Evolutionary conservation across 352 stramenopile genomes (phyloP), one percentile per base, ranked within the genome.

Genomic region (Phytophthora sojae): DNA sequence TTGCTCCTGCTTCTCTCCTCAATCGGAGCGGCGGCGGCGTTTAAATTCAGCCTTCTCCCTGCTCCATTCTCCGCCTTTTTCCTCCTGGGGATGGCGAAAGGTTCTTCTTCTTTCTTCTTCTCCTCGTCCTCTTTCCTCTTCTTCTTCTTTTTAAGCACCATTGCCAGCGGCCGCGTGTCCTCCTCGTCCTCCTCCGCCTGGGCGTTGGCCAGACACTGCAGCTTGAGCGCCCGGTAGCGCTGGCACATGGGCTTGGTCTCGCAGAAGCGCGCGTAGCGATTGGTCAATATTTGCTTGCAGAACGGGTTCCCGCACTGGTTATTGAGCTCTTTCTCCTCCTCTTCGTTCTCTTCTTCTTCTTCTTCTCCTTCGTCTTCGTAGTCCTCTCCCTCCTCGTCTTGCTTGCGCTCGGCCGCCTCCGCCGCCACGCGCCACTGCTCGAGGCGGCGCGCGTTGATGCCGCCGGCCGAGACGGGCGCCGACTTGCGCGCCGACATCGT

Each of bases 221-320:
- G 65, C 58, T 79, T 57, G 26, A 92, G 42, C 0, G 78, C 80
- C 12, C 85, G 81, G 21, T 85, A 87, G 26, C 78, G 67, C 64
- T 93, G 85, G 45, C 85, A 93, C 54, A 87, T 67, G 26, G 62
- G 29, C 44, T 74, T 83, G 37, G 80, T 67, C 26, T 84, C 78
- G 60, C 85, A 93, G 62, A 76, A 93, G 29, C 53, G 60, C 7
- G 73, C 67, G 37, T 76, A 73, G 25, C 73, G 73, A 66, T 85
- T 93, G 35, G 47, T 26, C 55, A 93, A 60, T 45, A 23, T 12
- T 19, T 71, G 44, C n/a, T 69, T 58, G 47, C 85, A 93, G 67
- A 91, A 91, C 23, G 80, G 85, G 47, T 90, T 93, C 25, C 61
- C 39, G 60, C 80, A 88, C 12, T 67, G 42, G 42, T 79, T 74